These are phyloP conservation scores for Neoboletus subvelutipes DNA, from an alignment of 768 basidiomycete species.

Conservation along the genomic window DNA sequence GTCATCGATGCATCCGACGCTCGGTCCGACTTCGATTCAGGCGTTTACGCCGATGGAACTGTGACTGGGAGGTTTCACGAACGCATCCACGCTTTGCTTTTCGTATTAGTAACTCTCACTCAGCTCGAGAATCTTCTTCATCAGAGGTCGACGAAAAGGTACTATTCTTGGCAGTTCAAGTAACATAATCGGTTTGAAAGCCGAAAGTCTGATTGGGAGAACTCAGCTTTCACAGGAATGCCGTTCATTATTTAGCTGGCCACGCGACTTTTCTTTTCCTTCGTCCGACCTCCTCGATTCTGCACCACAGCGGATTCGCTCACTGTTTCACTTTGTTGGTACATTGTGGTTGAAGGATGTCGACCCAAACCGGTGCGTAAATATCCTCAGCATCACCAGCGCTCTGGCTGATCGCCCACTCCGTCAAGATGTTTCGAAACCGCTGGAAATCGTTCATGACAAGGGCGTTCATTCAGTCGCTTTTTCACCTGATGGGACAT, in stretches of 20 bases:
- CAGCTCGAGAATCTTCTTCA: not conserved
- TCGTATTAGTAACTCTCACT: not conserved
- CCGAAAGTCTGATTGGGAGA: not conserved
- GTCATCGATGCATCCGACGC: too few relatives aligned
- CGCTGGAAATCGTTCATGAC: constrained; percentile 6
- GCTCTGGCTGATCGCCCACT: not conserved
- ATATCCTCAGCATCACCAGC: not conserved
- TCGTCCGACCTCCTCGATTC: not conserved
- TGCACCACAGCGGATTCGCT: not conserved
- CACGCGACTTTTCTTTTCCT: too few relatives aligned
- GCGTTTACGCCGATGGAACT: too few relatives aligned
- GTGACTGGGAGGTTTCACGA: too few relatives aligned
- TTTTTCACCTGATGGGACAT: constrained; percentile 17
- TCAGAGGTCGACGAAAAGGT: not conserved
- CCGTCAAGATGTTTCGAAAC: constrained; percentile 3
- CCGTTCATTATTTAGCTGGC: not conserved
- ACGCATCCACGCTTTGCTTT: too few relatives aligned
- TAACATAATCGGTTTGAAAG: not conserved
- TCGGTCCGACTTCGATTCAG: too few relatives aligned
- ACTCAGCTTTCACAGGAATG: not conserved
- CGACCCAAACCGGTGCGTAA: constrained; percentile 1
- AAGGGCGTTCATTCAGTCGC: constrained; percentile 9
- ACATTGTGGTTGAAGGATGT: not conserved
- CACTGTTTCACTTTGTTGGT: not conserved
- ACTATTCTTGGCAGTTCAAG: not conserved